A percentile compares a stretch with the other conserved stretches of the same genome.
phyloP scores from a whole-genome alignment of 805 yeast genomes.

The Yamadazyma philogaea region DNA sequence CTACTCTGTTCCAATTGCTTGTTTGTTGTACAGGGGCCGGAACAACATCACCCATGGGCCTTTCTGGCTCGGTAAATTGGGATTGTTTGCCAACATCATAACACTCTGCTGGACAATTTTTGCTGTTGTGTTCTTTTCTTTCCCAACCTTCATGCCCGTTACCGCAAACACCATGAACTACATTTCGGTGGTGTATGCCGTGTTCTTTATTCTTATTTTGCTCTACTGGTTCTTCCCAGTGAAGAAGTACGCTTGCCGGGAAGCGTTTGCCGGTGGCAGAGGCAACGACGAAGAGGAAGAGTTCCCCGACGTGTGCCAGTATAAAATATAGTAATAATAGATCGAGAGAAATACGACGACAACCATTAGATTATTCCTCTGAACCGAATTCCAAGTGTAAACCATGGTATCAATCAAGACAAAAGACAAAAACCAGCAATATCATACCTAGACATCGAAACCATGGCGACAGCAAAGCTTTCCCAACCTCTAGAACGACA shows the following conservation, averaged over 20 bases:
- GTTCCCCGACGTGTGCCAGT: constrained; percentile 42
- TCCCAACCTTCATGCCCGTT: constrained; percentile 65
- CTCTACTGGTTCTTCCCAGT: constrained; percentile 48
- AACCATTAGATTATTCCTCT: not conserved
- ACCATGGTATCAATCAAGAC: too few relatives aligned
- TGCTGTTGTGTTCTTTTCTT: constrained; percentile 57
- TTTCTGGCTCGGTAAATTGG: constrained; percentile 61
- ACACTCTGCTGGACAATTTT: constrained; percentile 57
- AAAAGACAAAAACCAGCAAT: too few relatives aligned
- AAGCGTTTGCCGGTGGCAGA: constrained; percentile 41
- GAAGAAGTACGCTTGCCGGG: constrained; percentile 33
- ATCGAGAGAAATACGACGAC: not conserved
- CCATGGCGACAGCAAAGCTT: too few relatives aligned
- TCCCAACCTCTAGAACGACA: too few relatives aligned
- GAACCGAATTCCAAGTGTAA: not conserved
- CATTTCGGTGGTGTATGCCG: constrained; percentile 50
- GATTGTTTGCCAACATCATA: constrained; percentile 49
- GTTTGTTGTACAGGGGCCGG: constrained; percentile 48
- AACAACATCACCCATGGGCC: constrained; percentile 58
- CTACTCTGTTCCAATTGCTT: constrained; percentile 53
- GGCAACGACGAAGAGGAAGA: constrained; percentile 39
- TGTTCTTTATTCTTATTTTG: constrained; percentile 42
- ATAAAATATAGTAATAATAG: constrained; percentile 18
- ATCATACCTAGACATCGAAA: too few relatives aligned
- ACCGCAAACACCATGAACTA: constrained; percentile 64